A percentile compares a stretch with the other conserved stretches of the same genome.
These are phyloP conservation scores for Tetrastigma voinierianum DNA, from an alignment of 164 flowering plant genomes.

Conservation along the genomic window DNA sequence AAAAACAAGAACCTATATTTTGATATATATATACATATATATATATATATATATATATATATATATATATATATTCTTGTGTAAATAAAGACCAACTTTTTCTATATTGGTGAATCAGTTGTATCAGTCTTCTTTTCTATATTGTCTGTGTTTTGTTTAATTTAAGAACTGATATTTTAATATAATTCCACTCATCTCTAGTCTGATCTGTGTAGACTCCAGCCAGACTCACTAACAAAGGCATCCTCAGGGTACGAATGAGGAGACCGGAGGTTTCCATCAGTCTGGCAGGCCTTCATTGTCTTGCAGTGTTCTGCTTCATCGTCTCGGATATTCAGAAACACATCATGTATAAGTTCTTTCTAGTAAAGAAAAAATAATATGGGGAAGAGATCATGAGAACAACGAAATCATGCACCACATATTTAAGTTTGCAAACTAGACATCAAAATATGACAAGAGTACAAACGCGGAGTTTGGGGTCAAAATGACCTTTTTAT, in stretches of 20 bases:
- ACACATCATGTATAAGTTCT: constrained; percentile 85
- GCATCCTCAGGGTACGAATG: constrained; percentile 51
- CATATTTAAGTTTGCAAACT: too few relatives aligned
- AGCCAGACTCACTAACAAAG: constrained; percentile 44
- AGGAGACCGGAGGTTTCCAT: constrained; percentile 84
- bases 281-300: constrained; percentile 92
- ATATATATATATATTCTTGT: too few relatives aligned
- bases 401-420: too few relatives aligned
- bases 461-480: too few relatives aligned
- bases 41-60: too few relatives aligned
- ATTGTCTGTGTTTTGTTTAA: constrained; percentile 17
- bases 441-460: too few relatives aligned
- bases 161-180: constrained; percentile 62
- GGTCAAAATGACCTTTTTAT: too few relatives aligned
- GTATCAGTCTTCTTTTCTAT: not conserved
- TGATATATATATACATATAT: too few relatives aligned
- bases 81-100: too few relatives aligned
- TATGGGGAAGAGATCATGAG: not conserved
- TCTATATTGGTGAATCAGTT: too few relatives aligned
- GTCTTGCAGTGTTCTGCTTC: constrained; percentile 99
- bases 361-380: constrained; percentile 32
- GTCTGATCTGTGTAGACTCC: constrained; percentile 45
- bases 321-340: constrained; percentile 85
- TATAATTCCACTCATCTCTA: constrained; percentile 89
- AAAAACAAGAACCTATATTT: too few relatives aligned